A percentile compares a stretch with the other conserved stretches of the same genome.
These are phyloP conservation scores for Dictyostelium firmibasis DNA, from an alignment of 78 protist genomes.

Conservation along the genomic window DNA sequence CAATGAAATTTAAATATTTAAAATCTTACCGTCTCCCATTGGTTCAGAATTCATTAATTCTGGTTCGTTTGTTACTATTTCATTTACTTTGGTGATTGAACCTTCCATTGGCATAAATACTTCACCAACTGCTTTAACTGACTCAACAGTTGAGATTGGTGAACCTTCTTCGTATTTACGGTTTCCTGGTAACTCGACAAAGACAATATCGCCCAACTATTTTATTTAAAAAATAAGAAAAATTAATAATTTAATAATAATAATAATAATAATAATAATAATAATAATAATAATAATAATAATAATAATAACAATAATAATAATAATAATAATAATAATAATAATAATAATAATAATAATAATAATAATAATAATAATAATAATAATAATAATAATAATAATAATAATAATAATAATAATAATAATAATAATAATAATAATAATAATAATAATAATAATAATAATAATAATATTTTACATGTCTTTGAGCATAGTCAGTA, in stretches of 20 bases:
- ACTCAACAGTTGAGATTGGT: neutral
- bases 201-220: neutral
- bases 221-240: neutral
- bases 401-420: no score
- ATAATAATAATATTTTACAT: neutral
- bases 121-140: neutral
- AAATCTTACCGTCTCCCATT: neutral
- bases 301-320: no score
- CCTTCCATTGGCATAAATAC: neutral
- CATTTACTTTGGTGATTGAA: neutral
- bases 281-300: no score
- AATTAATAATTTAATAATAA: no score
- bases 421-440: no score
- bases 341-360: no score
- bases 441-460: no score
- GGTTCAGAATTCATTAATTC: neutral
- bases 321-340: no score
- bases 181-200: neutral
- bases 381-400: no score
- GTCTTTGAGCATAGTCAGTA: neutral
- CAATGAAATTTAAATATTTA: no score
- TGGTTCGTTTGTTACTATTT: neutral
- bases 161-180: neutral
- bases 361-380: no score
- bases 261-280: no score